A percentile compares a stretch with the other conserved stretches of the same genome.
Conservation (phyloP, 495 filamentous ascomycete genomes). For the Apodospora peruviana region DNA sequence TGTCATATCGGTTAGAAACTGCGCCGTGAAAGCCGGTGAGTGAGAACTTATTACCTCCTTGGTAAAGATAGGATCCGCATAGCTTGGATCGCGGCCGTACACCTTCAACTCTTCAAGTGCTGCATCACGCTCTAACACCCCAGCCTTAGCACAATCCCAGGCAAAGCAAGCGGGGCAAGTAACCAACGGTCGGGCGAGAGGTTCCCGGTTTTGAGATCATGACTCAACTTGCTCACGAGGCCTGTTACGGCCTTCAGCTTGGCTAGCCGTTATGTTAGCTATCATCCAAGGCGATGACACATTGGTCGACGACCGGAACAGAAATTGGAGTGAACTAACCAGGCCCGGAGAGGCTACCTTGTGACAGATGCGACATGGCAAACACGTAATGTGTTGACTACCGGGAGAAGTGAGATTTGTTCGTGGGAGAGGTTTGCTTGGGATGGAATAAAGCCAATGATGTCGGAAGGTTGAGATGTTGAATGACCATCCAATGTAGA, state of each 20-base stretch:
- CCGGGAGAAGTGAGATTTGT: not conserved
- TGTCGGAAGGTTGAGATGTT: too few relatives aligned
- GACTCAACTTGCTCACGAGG: constrained; percentile 51
- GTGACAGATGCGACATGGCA: not conserved
- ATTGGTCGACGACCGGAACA: too few relatives aligned
- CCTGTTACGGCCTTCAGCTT: constrained; percentile 59
- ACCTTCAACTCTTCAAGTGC: constrained; percentile 71
- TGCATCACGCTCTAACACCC: constrained; percentile 52
- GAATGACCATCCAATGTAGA: too few relatives aligned
- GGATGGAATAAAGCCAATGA: too few relatives aligned
- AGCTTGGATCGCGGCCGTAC: constrained; percentile 62
- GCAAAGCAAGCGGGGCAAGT: too few relatives aligned
- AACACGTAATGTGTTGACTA: too few relatives aligned
- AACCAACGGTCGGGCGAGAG: constrained; percentile 54
- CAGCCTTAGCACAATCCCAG: constrained; percentile 2
- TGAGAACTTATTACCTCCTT: constrained; percentile 46
- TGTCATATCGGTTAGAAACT: constrained; percentile 24
- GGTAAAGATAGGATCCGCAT: constrained; percentile 77
- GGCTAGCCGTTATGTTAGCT: constrained; percentile 33
- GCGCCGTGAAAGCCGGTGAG: not conserved
- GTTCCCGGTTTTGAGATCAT: constrained; percentile 50
- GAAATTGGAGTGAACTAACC: constrained; percentile 5
- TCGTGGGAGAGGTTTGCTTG: too few relatives aligned
- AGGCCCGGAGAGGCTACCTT: constrained; percentile 14
- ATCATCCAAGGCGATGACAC: not conserved